Evolutionary conservation across 1,139 yeast genomes (phyloP), one percentile per base, ranked within the genome.

Genomic region (Yamadazyma membranifaciens): DNA sequence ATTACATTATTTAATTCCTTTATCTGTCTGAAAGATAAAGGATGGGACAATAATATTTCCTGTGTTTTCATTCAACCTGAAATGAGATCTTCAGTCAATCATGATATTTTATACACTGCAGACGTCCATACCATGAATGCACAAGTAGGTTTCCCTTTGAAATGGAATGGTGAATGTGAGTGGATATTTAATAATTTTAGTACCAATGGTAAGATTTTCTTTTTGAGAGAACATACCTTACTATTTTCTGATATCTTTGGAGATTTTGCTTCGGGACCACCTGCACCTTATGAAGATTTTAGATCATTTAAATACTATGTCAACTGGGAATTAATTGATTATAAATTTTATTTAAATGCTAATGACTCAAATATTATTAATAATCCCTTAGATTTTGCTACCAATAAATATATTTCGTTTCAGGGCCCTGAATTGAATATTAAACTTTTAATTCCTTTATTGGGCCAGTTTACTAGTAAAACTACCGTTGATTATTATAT

Each of bases 311-410:
- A 69, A 4, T 88, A 88, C 55, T 56, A 62, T 1, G 50, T 88
- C 25, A 67, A 72, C 29, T 86, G 96, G 95, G 63, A 69, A 4
- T 50, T 77, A 12, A 52, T 65, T 10, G 72, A 78, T 30, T 84
- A 83, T 52, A 74, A 78, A 33, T 60, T 91, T 9, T 85, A 67
- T 55, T 62, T 91, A 44, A 91, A 89, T 57, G 84, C 88, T 22
- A 92, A 92, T 57, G 96, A 88, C 54, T 78, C 80, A 32, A 92
- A 92, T 55, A 87, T 92, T 52, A 83, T 92, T 52, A 85, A 88
- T 58, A 87, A 88, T 51, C 96, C 98, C 0, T 65, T 89, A 34
- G 96, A 89, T 56, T 81, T 85, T 52, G 78, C 76, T 39, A 92
- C 84, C 47, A 92, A 92, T 59, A 79, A 83, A 28, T 91, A 81